These are phyloP conservation scores for Coleophoma crateriformis DNA, from an alignment of 2,329 filamentous ascomycete species.

Conservation along the genomic window DNA sequence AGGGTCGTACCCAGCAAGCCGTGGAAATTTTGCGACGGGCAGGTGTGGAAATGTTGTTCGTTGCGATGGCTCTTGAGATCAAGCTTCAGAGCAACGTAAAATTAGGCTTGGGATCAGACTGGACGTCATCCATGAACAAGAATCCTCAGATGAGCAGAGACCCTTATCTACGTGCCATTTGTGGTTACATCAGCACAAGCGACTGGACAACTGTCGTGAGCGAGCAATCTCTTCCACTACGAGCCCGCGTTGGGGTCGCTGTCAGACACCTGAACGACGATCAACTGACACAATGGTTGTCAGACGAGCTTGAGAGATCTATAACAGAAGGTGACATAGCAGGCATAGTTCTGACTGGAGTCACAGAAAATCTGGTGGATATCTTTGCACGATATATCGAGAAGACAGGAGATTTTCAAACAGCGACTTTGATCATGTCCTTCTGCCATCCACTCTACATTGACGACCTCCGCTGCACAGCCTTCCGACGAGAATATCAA, in stretches of 20 bases:
- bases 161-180: slow-evolving; percentile 74
- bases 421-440: slow-evolving; percentile 68
- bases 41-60: slow-evolving; percentile 63
- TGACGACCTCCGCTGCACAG: slow-evolving; percentile 67
- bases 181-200: slow-evolving; percentile 69
- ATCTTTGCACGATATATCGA: slow-evolving; percentile 71
- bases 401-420: slow-evolving; percentile 74
- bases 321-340: slow-evolving; percentile 67
- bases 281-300: slow-evolving; percentile 61
- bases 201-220: slow-evolving; percentile 72
- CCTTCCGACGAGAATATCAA: slow-evolving; percentile 69
- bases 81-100: slow-evolving; percentile 44
- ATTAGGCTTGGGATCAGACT: slow-evolving; percentile 21
- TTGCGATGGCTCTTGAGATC: slow-evolving; percentile 61
- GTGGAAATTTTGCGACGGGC: slow-evolving; percentile 65
- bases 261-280: slow-evolving; percentile 60
- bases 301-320: slow-evolving; percentile 55
- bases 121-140: slow-evolving; percentile 20
- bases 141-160: slow-evolving; percentile 51
- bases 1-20: slow-evolving; percentile 62
- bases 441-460: slow-evolving; percentile 73
- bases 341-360: slow-evolving; percentile 71
- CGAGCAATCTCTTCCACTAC: slow-evolving; percentile 66
- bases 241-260: slow-evolving; percentile 70
- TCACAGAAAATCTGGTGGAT: slow-evolving; percentile 67